These are phyloP conservation scores for Orbilia ellipsospora DNA, from an alignment of 2,329 filamentous ascomycete genomes.

Conservation along the genomic window DNA sequence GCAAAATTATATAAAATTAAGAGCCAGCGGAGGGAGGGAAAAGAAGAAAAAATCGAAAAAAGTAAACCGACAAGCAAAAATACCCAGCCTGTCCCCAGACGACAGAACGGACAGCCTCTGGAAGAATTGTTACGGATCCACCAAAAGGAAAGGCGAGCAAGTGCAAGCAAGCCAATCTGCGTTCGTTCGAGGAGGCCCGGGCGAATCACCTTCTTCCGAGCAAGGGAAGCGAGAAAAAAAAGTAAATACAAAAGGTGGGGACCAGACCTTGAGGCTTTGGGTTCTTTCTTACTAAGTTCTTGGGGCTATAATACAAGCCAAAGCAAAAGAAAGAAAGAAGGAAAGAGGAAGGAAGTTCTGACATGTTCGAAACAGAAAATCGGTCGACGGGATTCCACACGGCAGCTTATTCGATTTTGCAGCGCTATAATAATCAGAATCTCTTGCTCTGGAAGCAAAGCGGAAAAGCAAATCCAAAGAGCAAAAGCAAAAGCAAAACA, in stretches of 20 bases:
- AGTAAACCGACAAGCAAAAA: constrained; percentile 53
- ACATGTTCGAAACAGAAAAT: background rate
- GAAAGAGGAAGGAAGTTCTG: constrained; percentile 37
- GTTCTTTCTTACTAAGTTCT: background rate
- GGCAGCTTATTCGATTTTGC: constrained; percentile 17
- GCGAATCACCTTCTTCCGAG: constrained; percentile 56
- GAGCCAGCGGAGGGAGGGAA: constrained; percentile 27
- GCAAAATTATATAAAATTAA: constrained; percentile 55
- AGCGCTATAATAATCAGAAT: background rate
- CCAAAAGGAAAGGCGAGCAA: constrained; percentile 16
- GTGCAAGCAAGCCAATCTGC: constrained; percentile 49
- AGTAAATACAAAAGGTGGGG: constrained; percentile 43
- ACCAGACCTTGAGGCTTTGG: constrained; percentile 47
- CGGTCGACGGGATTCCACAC: background rate
- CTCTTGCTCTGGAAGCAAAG: background rate
- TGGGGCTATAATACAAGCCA: background rate
- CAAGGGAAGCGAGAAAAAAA: constrained; percentile 55
- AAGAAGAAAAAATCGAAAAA: constrained; percentile 46
- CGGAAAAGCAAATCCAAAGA: too few species aligned
- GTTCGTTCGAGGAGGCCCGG: constrained; percentile 54
- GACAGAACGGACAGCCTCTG: constrained; percentile 33
- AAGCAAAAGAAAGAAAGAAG: constrained; percentile 15
- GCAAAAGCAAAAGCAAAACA: constrained; percentile 9
- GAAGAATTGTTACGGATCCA: constrained; percentile 52
- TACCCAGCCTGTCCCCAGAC: constrained; percentile 55